phyloP scores from a whole-genome alignment of 1,284 basidiomycete genomes.

The Naganishia cerealis region DNA sequence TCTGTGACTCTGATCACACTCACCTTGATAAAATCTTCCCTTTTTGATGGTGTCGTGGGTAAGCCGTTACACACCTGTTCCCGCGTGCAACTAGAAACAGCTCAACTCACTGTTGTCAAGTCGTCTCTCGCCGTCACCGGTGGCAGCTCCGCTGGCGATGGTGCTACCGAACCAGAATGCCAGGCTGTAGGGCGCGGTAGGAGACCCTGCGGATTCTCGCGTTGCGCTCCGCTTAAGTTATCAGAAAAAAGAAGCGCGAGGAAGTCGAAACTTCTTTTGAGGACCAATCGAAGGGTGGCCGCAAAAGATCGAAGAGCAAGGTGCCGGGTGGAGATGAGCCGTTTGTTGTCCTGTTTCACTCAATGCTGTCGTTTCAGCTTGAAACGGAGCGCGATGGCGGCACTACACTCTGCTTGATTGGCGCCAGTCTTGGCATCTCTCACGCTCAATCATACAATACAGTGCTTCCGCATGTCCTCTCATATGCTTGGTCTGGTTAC shows the following conservation, averaged over 20 bases:
- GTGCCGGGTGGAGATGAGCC: not conserved
- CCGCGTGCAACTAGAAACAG: not conserved
- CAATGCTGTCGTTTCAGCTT: not conserved
- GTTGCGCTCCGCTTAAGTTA: not conserved
- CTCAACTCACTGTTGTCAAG: slow-evolving; percentile 20
- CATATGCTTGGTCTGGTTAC: too few species aligned
- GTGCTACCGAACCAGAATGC: slow-evolving; percentile 26
- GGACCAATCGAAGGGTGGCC: not conserved
- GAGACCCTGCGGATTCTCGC: not conserved
- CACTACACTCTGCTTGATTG: too few species aligned
- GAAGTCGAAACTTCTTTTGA: slow-evolving; percentile 4
- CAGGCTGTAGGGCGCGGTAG: not conserved
- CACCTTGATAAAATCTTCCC: slow-evolving; percentile 30
- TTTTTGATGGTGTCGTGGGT: slow-evolving; percentile 29
- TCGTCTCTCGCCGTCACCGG: slow-evolving; percentile 3
- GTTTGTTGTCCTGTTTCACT: not conserved
- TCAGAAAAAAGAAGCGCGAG: not conserved
- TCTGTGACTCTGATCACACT: not conserved
- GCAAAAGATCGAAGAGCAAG: not conserved
- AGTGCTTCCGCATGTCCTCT: too few species aligned
- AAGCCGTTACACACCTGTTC: not conserved
- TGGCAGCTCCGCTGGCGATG: slow-evolving; percentile 18
- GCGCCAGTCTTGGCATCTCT: too few species aligned
- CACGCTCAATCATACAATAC: too few species aligned
- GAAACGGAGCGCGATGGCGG: not conserved